Evolutionary conservation across 83 land plant genomes (phyloP).

Genomic region (Isoetes engelmannii): DNA sequence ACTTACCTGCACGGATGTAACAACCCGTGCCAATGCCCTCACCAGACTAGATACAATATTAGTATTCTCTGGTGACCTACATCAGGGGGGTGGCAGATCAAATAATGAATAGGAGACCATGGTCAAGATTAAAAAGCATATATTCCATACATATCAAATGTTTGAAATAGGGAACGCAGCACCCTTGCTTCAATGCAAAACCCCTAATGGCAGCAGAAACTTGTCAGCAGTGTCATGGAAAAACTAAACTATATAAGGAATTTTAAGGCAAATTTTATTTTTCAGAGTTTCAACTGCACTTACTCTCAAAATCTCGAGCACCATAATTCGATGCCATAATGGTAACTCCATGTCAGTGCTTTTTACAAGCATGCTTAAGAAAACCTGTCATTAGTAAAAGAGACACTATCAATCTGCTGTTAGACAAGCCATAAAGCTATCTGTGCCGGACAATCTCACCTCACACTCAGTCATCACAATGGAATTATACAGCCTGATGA

Average conservation of each 20-base stretch:
- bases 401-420: not conserved
- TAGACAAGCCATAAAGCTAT: not conserved
- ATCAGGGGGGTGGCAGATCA: slow-evolving; percentile 1
- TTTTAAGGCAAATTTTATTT: slow-evolving; percentile 4
- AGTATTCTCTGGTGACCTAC: slow-evolving; percentile 83
- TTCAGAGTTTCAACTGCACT: not conserved
- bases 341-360: slow-evolving; percentile 76
- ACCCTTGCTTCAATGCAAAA: slow-evolving; percentile 96
- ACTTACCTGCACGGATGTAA: slow-evolving; percentile 69
- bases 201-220: slow-evolving; percentile 44
- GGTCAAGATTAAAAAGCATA: not conserved
- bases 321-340: slow-evolving; percentile 95
- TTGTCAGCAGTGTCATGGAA: not conserved
- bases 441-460: slow-evolving; percentile 33
- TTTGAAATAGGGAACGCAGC: slow-evolving; percentile 81
- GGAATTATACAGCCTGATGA: slow-evolving; percentile 81
- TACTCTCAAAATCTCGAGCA: slow-evolving; percentile 94
- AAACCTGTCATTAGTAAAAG: slow-evolving; percentile 52
- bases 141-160: slow-evolving; percentile 82
- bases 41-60: slow-evolving; percentile 82
- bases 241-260: not conserved
- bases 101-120: not conserved
- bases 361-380: slow-evolving; percentile 83
- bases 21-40: slow-evolving; percentile 82
- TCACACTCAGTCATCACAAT: slow-evolving; percentile 88